phyloP scores from a whole-genome alignment of 1,284 basidiomycete genomes.

The Microbotryum scabiosae region DNA sequence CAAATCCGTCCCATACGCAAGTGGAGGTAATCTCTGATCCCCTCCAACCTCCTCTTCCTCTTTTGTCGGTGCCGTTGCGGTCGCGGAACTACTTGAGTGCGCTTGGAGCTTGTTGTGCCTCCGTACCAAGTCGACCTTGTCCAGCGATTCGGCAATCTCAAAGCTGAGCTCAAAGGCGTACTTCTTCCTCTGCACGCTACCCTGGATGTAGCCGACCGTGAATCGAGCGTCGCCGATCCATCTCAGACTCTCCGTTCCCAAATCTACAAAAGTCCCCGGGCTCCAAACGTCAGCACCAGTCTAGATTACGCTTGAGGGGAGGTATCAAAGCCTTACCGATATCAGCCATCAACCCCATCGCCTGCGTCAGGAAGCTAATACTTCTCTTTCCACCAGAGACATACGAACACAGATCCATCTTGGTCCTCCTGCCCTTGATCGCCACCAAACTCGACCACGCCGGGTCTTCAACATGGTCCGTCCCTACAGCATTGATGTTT shows the following conservation, averaged over 20 bases:
- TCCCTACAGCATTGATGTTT: slow-evolving; percentile 36
- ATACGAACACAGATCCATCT: slow-evolving; percentile 72
- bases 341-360: slow-evolving; percentile 85
- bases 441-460: slow-evolving; percentile 37
- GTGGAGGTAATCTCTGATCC: slow-evolving; percentile 42
- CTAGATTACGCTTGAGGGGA: neutral
- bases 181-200: slow-evolving; percentile 33
- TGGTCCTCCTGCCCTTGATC: slow-evolving; percentile 51
- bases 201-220: slow-evolving; percentile 68
- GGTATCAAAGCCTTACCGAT: slow-evolving; percentile 38
- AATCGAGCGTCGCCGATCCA: slow-evolving; percentile 94
- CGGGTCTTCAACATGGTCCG: slow-evolving; percentile 9
- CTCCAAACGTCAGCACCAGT: neutral
- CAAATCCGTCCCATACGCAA: slow-evolving; percentile 40
- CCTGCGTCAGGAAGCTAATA: slow-evolving; percentile 83
- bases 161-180: slow-evolving; percentile 17
- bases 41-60: slow-evolving; percentile 37
- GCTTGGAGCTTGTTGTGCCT: slow-evolving; percentile 57
- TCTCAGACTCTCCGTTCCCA: slow-evolving; percentile 71
- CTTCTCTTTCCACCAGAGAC: slow-evolving; percentile 57
- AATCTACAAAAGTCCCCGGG: slow-evolving; percentile 27
- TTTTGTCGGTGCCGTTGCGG: slow-evolving; percentile 14
- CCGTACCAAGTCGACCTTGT: slow-evolving; percentile 56
- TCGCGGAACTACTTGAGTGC: neutral
- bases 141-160: slow-evolving; percentile 3